Evolutionary conservation across 2,329 filamentous ascomycete species (phyloP).

Genomic region (Penicillium digitatum): DNA sequence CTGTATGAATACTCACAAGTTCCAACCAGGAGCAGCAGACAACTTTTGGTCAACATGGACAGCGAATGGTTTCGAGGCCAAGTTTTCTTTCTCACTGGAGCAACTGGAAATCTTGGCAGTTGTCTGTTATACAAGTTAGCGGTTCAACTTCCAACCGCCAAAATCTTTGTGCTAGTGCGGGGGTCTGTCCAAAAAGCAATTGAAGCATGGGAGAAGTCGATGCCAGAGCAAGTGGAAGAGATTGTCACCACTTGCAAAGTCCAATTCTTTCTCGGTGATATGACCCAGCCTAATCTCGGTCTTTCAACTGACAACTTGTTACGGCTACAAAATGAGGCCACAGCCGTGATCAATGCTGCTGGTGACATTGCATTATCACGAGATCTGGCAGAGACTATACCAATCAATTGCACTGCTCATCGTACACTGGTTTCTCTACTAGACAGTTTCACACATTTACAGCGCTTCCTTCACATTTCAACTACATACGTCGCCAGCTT

Average conservation of each 20-base stretch:
- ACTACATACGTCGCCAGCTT: constrained; percentile 13
- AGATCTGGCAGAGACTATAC: constrained; percentile 9
- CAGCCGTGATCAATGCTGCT: constrained; percentile 17
- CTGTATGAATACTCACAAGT: background rate
- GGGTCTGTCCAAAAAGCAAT: constrained; percentile 10
- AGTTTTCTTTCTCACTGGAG: constrained; percentile 17
- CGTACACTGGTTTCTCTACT: background rate
- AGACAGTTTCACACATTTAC: constrained; percentile 5
- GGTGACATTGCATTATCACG: constrained; percentile 16
- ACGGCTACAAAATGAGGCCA: constrained; percentile 11
- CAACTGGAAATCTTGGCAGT: constrained; percentile 15
- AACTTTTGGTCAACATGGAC: background rate
- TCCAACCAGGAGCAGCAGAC: no score
- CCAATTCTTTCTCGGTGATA: constrained; percentile 16
- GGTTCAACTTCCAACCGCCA: constrained; percentile 14
- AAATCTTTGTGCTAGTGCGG: constrained; percentile 14
- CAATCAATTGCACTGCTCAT: constrained; percentile 13
- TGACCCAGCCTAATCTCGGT: constrained; percentile 12
- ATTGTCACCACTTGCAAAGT: constrained; percentile 21
- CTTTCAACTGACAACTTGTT: constrained; percentile 4
- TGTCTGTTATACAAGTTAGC: constrained; percentile 21
- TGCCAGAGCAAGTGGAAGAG: constrained; percentile 19
- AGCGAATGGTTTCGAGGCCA: constrained; percentile 12
- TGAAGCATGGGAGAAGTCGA: constrained; percentile 10
- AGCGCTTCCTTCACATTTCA: constrained; percentile 14